phyloP scores from a whole-genome alignment of 108 stramenopile genomes.

The Nitzschia inconspicua region DNA sequence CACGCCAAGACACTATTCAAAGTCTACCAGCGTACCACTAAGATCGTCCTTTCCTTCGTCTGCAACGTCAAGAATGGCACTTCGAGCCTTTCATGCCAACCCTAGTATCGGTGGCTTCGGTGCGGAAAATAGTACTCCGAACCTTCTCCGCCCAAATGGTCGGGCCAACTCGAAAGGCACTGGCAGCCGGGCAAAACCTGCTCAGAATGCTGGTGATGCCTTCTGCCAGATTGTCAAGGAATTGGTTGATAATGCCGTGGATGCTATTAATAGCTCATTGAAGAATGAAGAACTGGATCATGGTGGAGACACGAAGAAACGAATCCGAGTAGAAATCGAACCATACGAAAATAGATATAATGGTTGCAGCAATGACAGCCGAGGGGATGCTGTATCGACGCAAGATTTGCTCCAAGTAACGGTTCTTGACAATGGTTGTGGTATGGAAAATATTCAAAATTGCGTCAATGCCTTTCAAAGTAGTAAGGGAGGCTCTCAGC shows the following conservation, averaged over 20 bases:
- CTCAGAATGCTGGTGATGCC: slow-evolving; percentile 41
- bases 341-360: slow-evolving; percentile 2
- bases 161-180: neutral
- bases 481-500: slow-evolving; percentile 38
- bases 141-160: neutral
- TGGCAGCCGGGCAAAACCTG: neutral
- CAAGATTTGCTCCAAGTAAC: slow-evolving; percentile 49
- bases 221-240: slow-evolving; percentile 89
- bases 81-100: slow-evolving; percentile 74
- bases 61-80: slow-evolving; percentile 52
- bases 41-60: too few species aligned
- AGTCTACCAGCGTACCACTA: too few species aligned
- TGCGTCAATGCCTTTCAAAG: slow-evolving; percentile 77
- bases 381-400: slow-evolving; percentile 9
- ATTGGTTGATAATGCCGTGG: slow-evolving; percentile 87
- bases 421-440: slow-evolving; percentile 81
- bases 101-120: slow-evolving; percentile 86
- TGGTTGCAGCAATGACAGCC: slow-evolving; percentile 1
- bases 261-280: slow-evolving; percentile 53
- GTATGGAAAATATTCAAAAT: slow-evolving; percentile 76
- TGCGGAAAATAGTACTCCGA: slow-evolving; percentile 11
- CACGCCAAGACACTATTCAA: too few species aligned
- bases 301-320: slow-evolving; percentile 1
- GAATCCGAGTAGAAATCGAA: slow-evolving; percentile 45
- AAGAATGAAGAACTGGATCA: slow-evolving; percentile 14